phyloP scores from a whole-genome alignment of 2,329 filamentous ascomycete species.

The Blastomyces emzantsi region DNA sequence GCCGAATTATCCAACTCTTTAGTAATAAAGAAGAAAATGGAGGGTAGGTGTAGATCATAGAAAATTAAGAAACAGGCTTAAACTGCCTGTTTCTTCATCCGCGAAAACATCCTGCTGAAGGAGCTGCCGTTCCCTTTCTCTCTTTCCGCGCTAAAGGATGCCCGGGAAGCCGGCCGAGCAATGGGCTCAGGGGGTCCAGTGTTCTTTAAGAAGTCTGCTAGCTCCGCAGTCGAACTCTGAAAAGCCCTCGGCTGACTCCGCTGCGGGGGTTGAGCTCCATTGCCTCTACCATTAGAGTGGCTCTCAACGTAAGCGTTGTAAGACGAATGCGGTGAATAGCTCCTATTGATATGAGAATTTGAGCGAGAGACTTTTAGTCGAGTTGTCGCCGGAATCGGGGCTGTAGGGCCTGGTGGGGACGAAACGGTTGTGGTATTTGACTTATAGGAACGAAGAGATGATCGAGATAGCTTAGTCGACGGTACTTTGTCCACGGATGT shows the following conservation, averaged over 20 bases:
- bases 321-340: slow-evolving; percentile 25
- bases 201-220: slow-evolving; percentile 63
- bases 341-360: slow-evolving; percentile 25
- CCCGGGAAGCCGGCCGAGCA: slow-evolving; percentile 10
- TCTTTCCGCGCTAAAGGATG: slow-evolving; percentile 15
- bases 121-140: slow-evolving; percentile 14
- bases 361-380: slow-evolving; percentile 12
- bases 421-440: slow-evolving; percentile 10
- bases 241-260: slow-evolving; percentile 20
- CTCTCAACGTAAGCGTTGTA: slow-evolving; percentile 33
- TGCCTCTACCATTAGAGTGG: slow-evolving; percentile 25
- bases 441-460: slow-evolving; percentile 24
- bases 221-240: slow-evolving; percentile 49
- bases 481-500: slow-evolving; percentile 24
- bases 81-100: slow-evolving; percentile 22
- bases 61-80: slow-evolving; percentile 1
- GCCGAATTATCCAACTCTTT: neutral
- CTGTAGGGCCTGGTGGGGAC: neutral
- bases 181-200: slow-evolving; percentile 52
- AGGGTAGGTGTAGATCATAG: neutral
- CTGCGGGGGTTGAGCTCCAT: slow-evolving; percentile 17
- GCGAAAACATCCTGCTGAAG: slow-evolving; percentile 22
- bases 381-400: slow-evolving; percentile 8
- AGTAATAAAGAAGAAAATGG: neutral
- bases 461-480: slow-evolving; percentile 26